Percentiles rank a stretch among this genome's conserved stretches.
phyloP scores from a whole-genome alignment of 768 basidiomycete species.

The Agaricus subrufescens region DNA sequence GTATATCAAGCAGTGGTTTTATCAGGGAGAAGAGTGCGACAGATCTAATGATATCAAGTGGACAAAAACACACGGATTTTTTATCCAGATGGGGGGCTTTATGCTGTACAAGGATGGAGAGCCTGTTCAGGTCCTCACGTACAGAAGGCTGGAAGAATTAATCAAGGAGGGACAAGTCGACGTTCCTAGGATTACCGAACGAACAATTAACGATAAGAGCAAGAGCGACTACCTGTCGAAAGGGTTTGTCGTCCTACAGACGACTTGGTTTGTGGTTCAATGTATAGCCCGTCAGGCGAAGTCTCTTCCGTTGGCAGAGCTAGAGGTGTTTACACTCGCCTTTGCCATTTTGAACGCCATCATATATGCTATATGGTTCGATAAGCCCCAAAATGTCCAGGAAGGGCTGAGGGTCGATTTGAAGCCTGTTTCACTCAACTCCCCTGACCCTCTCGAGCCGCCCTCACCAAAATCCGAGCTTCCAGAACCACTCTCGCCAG shows the following conservation, averaged over 20 bases:
- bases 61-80: conserved; percentile 15
- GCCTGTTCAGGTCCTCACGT: conserved; percentile 5
- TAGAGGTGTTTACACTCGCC: not conserved
- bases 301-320: not conserved
- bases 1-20: not conserved
- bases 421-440: not conserved
- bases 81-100: conserved; percentile 12
- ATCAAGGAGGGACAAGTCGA: not conserved
- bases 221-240: conserved; percentile 21
- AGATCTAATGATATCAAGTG: not conserved
- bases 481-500: not conserved
- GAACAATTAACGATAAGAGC: conserved; percentile 20
- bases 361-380: not conserved
- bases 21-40: not conserved
- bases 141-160: not conserved
- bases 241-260: conserved; percentile 17
- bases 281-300: not conserved
- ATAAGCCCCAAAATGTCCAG: not conserved
- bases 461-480: too few species aligned
- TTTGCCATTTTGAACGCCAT: not conserved
- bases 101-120: conserved; percentile 6
- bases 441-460: not conserved
- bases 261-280: conserved; percentile 17
- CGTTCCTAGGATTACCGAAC: conserved; percentile 10
- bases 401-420: not conserved